Percentiles rank a stretch among this genome's conserved stretches.
Evolutionary conservation across 345 rosid genomes (phyloP).

Genomic region (Boechera retrofracta): DNA sequence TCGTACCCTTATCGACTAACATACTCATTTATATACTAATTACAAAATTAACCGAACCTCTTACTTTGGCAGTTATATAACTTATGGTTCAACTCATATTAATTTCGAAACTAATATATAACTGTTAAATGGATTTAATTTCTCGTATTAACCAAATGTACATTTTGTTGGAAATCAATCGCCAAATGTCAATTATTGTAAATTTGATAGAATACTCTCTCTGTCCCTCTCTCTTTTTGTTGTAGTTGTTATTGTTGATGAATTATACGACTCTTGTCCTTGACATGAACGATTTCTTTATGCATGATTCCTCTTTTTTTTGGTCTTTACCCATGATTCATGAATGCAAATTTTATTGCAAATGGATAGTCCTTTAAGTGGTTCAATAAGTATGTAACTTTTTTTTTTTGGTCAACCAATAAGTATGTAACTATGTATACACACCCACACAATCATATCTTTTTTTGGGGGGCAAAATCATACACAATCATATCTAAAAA

Average conservation of each 20-base stretch:
- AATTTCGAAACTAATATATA: background rate
- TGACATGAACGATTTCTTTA: background rate
- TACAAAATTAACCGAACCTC: background rate
- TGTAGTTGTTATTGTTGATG: too few species aligned
- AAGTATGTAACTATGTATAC: too few species aligned
- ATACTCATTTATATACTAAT: background rate
- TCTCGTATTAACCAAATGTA: conserved; percentile 9
- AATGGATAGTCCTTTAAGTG: background rate
- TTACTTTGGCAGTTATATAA: background rate
- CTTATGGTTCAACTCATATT: background rate
- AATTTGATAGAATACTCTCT: too few species aligned
- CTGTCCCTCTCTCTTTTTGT: too few species aligned
- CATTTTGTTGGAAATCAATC: background rate
- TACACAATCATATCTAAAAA: background rate
- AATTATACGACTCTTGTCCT: too few species aligned
- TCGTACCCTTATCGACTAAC: conserved; percentile 16
- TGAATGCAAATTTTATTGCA: background rate
- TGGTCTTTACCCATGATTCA: background rate
- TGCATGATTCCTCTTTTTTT: background rate
- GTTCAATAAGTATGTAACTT: background rate
- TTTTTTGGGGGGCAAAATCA: background rate
- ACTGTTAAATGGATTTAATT: background rate
- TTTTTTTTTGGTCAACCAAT: too few species aligned
- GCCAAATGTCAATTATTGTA: background rate
- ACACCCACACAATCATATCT: background rate